phyloP scores from a whole-genome alignment of 208 protist genomes.

The Balamuthia mandrillaris region DNA sequence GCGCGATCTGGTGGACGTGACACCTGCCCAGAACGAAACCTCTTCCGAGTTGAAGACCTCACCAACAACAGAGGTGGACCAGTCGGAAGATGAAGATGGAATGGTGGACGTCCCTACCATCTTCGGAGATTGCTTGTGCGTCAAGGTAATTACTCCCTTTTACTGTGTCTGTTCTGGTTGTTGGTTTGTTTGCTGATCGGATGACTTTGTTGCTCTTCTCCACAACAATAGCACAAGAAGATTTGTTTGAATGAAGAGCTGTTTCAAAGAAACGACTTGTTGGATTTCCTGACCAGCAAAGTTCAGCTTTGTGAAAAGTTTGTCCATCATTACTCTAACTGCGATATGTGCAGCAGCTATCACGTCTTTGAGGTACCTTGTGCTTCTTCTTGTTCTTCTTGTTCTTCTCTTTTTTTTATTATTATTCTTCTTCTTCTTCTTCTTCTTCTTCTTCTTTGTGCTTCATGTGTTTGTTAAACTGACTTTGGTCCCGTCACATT shows the following conservation, averaged over 20 bases:
- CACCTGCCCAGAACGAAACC: neutral
- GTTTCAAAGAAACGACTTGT: too few relatives aligned
- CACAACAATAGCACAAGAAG: too few relatives aligned
- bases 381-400: neutral
- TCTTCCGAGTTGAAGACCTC: neutral
- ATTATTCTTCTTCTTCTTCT: neutral
- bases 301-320: too few relatives aligned
- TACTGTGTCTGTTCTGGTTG: too few relatives aligned
- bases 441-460: too few relatives aligned
- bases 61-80: neutral
- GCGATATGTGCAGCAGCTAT: neutral
- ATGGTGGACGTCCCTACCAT: slow-evolving; percentile 18
- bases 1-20: neutral
- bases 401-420: neutral
- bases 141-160: neutral
- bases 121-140: neutral
- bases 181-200: too few relatives aligned
- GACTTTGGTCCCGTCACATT: too few relatives aligned
- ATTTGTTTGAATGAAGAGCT: too few relatives aligned
- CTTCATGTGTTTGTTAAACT: too few relatives aligned
- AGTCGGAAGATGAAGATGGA: neutral
- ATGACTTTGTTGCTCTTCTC: too few relatives aligned
- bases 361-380: slow-evolving; percentile 35
- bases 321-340: slow-evolving; percentile 4
- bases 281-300: too few relatives aligned